A percentile compares a stretch with the other conserved stretches of the same genome.
phyloP scores from a whole-genome alignment of 306 rosid species.

The Astragalus membranaceus region DNA sequence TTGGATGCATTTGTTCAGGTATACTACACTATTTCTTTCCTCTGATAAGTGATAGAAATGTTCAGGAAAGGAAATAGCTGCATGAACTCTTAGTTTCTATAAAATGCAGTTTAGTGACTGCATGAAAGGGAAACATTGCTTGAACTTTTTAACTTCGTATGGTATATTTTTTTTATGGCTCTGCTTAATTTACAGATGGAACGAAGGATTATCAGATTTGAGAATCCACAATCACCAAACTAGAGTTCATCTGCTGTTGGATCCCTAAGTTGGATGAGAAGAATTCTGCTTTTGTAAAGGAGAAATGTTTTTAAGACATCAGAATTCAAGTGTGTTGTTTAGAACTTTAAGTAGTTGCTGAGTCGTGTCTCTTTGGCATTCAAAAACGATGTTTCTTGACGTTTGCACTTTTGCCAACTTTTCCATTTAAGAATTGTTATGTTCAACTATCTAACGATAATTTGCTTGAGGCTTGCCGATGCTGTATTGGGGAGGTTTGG shows the following conservation, averaged over 20 bases:
- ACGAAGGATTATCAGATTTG: conserved; percentile 31
- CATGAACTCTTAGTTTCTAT: neutral
- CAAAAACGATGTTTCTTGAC: neutral
- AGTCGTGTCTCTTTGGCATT: neutral
- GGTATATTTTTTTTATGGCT: neutral
- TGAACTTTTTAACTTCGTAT: neutral
- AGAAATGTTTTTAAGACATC: no score
- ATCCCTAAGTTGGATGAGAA: neutral
- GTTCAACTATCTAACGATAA: neutral
- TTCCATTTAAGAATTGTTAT: neutral
- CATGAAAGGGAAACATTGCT: neutral
- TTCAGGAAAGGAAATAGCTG: neutral
- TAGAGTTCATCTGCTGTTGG: neutral
- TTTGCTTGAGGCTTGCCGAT: neutral
- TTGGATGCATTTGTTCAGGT: conserved; percentile 42
- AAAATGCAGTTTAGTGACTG: neutral
- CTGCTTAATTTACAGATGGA: conserved; percentile 40
- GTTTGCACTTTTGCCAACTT: neutral
- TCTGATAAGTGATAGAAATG: neutral
- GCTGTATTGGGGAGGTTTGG: neutral
- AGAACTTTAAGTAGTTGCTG: neutral
- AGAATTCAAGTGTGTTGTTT: neutral
- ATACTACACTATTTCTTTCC: neutral
- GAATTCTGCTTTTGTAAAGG: neutral
- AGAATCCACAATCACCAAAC: neutral